Evolutionary conservation across 2,329 filamentous ascomycete genomes (phyloP).

Genomic region (Tolypocladium inflatum): DNA sequence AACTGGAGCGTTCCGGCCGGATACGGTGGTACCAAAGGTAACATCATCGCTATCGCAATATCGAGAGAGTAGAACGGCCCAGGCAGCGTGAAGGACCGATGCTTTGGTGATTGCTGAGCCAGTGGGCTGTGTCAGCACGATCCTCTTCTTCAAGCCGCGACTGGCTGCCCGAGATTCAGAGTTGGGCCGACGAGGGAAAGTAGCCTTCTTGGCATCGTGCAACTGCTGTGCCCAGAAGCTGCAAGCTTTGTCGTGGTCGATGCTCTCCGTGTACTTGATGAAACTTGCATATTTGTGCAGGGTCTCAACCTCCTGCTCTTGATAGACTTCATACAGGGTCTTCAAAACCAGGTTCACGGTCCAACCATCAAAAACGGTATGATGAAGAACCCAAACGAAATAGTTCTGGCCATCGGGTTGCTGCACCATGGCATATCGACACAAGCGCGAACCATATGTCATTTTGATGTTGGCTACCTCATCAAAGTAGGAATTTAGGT

Average conservation of each 20-base stretch:
- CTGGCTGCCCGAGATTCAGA: background rate
- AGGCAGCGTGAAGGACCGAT: constrained; percentile 1
- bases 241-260: background rate
- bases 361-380: background rate
- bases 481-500: too few relatives aligned
- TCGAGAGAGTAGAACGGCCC: background rate
- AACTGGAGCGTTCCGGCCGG: background rate
- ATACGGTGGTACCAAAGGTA: background rate
- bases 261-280: background rate
- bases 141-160: too few relatives aligned
- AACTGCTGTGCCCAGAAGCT: background rate
- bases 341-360: background rate
- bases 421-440: background rate
- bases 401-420: background rate
- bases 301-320: background rate
- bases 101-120: constrained; percentile 6
- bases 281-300: background rate
- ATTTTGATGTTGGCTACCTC: background rate
- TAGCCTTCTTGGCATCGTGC: background rate
- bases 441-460: background rate
- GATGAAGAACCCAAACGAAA: background rate
- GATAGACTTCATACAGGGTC: background rate
- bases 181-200: background rate
- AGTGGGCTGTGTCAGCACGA: too few relatives aligned
- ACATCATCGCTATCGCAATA: background rate